Evolutionary conservation across 805 yeast species (phyloP), one percentile per base, ranked within the genome.

Genomic region (Sporopachydermia quercuum): DNA sequence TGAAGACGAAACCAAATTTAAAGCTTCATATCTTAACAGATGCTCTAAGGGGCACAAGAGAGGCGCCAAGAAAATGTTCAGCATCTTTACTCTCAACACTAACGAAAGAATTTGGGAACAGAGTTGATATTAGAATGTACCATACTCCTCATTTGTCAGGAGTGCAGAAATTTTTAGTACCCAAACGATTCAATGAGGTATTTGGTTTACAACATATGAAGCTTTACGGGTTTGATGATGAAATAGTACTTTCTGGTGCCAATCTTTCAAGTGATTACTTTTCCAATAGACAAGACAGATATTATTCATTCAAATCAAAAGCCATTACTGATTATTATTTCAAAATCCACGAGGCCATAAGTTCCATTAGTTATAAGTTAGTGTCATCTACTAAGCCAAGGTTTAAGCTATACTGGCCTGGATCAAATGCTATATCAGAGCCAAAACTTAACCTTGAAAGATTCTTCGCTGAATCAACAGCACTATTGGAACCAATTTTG

Each of bases 201-300:
- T 66, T 71, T 49, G 98, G 98, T 0, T 67, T 91, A 39, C 98
- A 91, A 57, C 98, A 91, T 54, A 91, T 91, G 97, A 91, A 91
- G 56, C 69, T 91, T 18, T 91, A 91, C 56, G 98, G 98, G 1
- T 76, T 87, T 51, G 98, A 91, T 56, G 75, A 85, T 50, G 95
- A 87, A 53, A 74, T 91, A 35, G 70, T 91, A 15, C 65, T 91
- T 19, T 72, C 82, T 14, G 98, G 97, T 4, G 98, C 98, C 2
- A 91, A 91, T 52, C 65, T 91, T 37, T 84, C 96, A 0, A 65
- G 71, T 30, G 98, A 91, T 59, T 91, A 91, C 57, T 91, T 91
- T 59, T 82, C 94, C 3, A 79, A 89, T 57, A 74, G 98, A 47
- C 98, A 91, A 56, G 98, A 91, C 57, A 65, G 98, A 37, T 91